phyloP scores from a whole-genome alignment of 768 basidiomycete species.

The Collybiopsis luxurians region DNA sequence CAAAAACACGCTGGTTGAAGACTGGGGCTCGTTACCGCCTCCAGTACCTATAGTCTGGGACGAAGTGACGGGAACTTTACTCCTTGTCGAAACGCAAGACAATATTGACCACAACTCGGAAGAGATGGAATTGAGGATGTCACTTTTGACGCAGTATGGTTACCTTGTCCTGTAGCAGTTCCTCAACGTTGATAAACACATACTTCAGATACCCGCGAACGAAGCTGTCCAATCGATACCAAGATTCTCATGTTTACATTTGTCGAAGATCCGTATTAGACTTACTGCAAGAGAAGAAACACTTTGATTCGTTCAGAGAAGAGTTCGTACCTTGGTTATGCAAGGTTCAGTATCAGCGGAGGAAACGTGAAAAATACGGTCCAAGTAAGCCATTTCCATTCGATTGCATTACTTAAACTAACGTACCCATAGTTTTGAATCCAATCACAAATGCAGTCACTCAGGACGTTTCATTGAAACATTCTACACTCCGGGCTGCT shows the following conservation, averaged over 20 bases:
- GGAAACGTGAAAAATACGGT: constrained; percentile 58
- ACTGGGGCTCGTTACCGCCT: constrained; percentile 55
- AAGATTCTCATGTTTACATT: constrained; percentile 91
- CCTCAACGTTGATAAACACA: constrained; percentile 1
- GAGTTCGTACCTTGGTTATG: constrained; percentile 93
- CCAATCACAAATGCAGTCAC: constrained; percentile 41
- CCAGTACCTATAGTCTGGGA: constrained; percentile 67
- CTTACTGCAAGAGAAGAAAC: constrained; percentile 60
- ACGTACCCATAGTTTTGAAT: constrained; percentile 38
- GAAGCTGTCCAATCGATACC: constrained; percentile 61
- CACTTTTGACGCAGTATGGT: constrained; percentile 61
- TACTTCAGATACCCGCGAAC: constrained; percentile 63
- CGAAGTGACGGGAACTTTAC: constrained; percentile 56
- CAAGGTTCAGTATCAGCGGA: constrained; percentile 74
- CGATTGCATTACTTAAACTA: background rate
- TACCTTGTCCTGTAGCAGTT: constrained; percentile 1
- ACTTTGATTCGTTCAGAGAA: constrained; percentile 81
- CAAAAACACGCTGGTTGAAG: constrained; percentile 56
- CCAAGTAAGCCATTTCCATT: constrained; percentile 35
- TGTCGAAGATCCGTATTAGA: constrained; percentile 76
- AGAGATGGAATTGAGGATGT: constrained; percentile 74
- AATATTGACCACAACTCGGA: constrained; percentile 65
- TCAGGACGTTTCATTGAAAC: constrained; percentile 51
- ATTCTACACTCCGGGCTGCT: constrained; percentile 49
- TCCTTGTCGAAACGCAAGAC: constrained; percentile 73